Base-by-base conservation (phyloP, 2,329 filamentous ascomycete genomes). In the Coleophoma eucalyptorum region DNA sequence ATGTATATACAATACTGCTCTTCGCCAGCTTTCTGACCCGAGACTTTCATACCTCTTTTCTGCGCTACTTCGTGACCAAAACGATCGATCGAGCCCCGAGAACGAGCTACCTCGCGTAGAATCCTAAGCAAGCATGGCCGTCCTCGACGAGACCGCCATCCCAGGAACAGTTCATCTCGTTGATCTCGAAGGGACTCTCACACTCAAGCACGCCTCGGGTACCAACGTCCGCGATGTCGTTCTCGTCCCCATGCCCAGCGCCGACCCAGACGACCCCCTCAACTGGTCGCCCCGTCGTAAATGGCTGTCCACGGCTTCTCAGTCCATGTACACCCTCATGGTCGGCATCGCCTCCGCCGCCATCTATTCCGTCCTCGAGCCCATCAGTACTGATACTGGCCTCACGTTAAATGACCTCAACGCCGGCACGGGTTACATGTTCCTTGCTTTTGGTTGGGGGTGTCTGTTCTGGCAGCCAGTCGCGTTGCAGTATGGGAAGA, bases 381-480 rank as follows among this genome's bases (percentile, higher is more conserved):
- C 72, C 11, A 74, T 80, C 37, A 70, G 69, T 7, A 61, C 68
- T 43, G 72, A 73, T n/a, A 75, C 73, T 1, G 73, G 70, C 4
- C 63, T 80, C 34, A 71, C 70, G 0, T 59, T 76, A 2, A 64
- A 62, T 4, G 66, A 72, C 34, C 60, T 79, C 16, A 76, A 76
- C 52, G 67, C 71, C 45, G 77, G 76, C 7, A 78, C 72, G 12
- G 77, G 77, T 2, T 71, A 74, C 46, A 76, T 78, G 74, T 79
- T 79, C 55, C 59, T 79, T 31, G 67, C 72, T n/a, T 68, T 76
- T 18, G 75, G 76, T 3, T 78, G 74, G 75, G 75, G 74, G 0
- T 71, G 72, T 54, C 60, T 80, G 3, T 64, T 80, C 40, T 78
- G 73, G 72, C 77, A 80, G 55, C 76, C 78, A 3, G 58, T 80